phyloP scores from a whole-genome alignment of 768 basidiomycete genomes.

The Mycena leptocephala region DNA sequence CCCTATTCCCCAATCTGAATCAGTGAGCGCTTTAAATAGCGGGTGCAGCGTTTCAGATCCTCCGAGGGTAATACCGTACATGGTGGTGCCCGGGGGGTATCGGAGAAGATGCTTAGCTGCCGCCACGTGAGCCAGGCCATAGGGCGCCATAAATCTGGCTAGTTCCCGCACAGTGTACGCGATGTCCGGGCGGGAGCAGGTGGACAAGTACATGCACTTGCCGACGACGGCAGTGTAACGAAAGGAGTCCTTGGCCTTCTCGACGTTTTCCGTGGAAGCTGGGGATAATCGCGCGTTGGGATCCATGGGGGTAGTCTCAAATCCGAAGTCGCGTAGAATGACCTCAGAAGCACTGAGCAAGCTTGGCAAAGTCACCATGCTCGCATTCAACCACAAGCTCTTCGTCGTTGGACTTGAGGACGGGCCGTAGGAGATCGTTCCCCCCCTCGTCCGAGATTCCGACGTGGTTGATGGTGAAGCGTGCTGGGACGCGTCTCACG shows the following conservation, averaged over 20 bases:
- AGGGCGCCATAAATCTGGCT: slow-evolving; percentile 24
- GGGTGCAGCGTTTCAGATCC: slow-evolving; percentile 8
- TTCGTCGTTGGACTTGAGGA: slow-evolving; percentile 25
- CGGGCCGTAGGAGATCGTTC: slow-evolving; percentile 3
- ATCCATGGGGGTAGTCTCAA: slow-evolving; percentile 33
- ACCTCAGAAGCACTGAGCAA: slow-evolving; percentile 8
- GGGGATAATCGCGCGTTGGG: slow-evolving; percentile 8
- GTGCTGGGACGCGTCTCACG: background rate
- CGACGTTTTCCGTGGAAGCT: background rate
- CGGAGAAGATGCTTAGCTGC: slow-evolving; percentile 34
- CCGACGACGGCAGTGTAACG: slow-evolving; percentile 31
- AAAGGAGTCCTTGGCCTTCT: background rate
- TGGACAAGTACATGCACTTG: slow-evolving; percentile 38
- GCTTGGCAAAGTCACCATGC: background rate
- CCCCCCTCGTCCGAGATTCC: slow-evolving; percentile 24
- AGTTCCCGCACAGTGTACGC: slow-evolving; percentile 23
- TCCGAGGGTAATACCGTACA: slow-evolving; percentile 19
- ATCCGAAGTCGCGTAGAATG: slow-evolving; percentile 32
- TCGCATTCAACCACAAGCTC: slow-evolving; percentile 20
- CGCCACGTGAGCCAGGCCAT: slow-evolving; percentile 11
- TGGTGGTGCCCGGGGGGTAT: slow-evolving; percentile 25
- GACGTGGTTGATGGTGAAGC: background rate
- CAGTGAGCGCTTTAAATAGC: slow-evolving; percentile 25
- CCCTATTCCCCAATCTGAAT: slow-evolving; percentile 37
- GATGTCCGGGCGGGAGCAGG: slow-evolving; percentile 18